These are phyloP conservation scores for Malus hybrid DNA, from an alignment of 331 rosid species.

Conservation along the genomic window DNA sequence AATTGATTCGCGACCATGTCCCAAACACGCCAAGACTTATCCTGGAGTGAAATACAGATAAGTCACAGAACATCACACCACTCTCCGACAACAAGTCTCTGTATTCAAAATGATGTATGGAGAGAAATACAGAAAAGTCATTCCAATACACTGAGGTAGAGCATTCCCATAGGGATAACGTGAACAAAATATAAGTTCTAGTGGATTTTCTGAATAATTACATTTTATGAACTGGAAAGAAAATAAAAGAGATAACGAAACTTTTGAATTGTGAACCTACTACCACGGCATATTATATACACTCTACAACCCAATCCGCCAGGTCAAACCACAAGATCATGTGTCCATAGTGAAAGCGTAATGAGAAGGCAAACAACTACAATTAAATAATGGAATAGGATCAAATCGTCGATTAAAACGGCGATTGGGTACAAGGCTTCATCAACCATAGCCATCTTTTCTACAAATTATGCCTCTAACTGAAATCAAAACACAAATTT, in stretches of 20 bases:
- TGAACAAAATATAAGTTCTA: not conserved
- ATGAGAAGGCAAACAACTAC: not conserved
- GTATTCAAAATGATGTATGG: conserved; percentile 13
- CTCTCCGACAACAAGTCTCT: conserved; percentile 85
- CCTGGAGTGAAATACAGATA: conserved; percentile 23
- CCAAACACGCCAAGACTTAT: conserved; percentile 88
- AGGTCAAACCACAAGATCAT: not conserved
- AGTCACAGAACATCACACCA: conserved; percentile 71
- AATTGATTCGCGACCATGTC: conserved; percentile 87
- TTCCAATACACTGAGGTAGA: conserved; percentile 6
- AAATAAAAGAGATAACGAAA: not conserved
- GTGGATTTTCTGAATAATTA: not conserved
- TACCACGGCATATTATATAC: not conserved
- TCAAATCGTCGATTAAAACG: conserved; percentile 58
- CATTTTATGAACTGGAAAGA: not conserved
- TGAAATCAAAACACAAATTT: not conserved
- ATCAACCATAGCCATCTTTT: conserved; percentile 63
- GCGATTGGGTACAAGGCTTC: conserved; percentile 82
- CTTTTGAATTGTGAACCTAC: not conserved
- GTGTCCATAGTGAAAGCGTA: not conserved
- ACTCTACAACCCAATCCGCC: not conserved
- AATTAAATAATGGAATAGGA: not conserved
- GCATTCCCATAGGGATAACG: not conserved
- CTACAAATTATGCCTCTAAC: conserved; percentile 16
- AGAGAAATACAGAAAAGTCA: not conserved